Evolutionary conservation across 495 filamentous ascomycete species (phyloP).

Genomic region (Cercophora newfieldiana): DNA sequence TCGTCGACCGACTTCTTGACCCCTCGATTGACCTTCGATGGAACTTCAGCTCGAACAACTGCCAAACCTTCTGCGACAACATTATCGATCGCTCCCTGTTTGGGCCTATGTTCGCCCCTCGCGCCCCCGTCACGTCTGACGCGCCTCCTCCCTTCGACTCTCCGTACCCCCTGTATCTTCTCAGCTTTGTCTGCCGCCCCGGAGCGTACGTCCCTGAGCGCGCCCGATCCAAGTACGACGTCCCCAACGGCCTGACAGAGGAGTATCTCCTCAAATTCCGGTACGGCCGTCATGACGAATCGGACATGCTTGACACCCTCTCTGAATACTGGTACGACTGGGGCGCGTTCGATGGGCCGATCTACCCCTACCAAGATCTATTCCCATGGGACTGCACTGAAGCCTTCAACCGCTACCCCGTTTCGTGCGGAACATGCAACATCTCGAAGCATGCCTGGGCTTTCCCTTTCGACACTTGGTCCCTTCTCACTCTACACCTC

Average conservation of each 20-base stretch:
- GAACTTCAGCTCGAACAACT: conserved; percentile 35
- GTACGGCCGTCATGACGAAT: conserved; percentile 32
- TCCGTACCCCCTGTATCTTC: conserved; percentile 29
- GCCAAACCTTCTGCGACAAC: conserved; percentile 37
- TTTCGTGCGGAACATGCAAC: conserved; percentile 40
- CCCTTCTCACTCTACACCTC: conserved; percentile 39
- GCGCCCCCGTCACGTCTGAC: neutral
- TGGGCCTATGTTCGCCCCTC: conserved; percentile 28
- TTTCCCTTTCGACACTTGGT: conserved; percentile 49
- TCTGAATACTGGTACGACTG: conserved; percentile 49
- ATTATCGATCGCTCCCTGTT: conserved; percentile 36
- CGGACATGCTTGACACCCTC: conserved; percentile 43
- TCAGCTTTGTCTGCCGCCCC: conserved; percentile 41
- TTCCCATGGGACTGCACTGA: conserved; percentile 52
- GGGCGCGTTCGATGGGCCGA: conserved; percentile 38
- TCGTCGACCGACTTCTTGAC: conserved; percentile 31
- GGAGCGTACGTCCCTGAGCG: conserved; percentile 15
- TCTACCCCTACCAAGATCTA: conserved; percentile 40
- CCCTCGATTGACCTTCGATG: conserved; percentile 23
- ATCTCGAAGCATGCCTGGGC: conserved; percentile 45
- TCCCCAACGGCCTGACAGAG: conserved; percentile 41
- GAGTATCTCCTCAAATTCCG: conserved; percentile 43
- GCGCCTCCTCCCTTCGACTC: neutral
- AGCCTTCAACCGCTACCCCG: conserved; percentile 38
- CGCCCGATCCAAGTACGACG: conserved; percentile 37